Evolutionary conservation across 176 grass and related monocot species (phyloP).

Genomic region (Ananas comosus): DNA sequence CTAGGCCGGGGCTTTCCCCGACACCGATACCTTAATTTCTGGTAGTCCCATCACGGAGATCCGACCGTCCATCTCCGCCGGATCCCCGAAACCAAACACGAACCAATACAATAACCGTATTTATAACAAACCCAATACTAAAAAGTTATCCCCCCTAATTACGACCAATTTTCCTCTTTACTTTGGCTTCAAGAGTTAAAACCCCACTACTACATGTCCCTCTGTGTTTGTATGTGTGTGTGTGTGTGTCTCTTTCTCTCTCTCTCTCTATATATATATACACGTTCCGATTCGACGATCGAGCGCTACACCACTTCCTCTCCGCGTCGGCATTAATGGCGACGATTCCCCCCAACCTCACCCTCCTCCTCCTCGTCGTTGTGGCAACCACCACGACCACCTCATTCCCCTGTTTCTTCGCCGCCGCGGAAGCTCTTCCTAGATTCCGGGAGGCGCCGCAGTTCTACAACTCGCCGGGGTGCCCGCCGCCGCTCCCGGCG

Average conservation of each 20-base stretch:
- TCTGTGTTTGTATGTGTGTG: no score
- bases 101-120: not conserved
- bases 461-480: constrained; percentile 49
- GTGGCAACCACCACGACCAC: constrained; percentile 1
- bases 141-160: not conserved
- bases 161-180: not conserved
- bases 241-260: not conserved
- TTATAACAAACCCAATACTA: not conserved
- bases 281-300: not conserved
- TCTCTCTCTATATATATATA: not conserved
- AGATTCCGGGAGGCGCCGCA: constrained; percentile 49
- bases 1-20: no score
- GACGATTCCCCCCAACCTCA: not conserved
- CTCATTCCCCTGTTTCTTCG: not conserved
- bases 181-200: not conserved
- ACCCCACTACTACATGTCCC: not conserved
- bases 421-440: not conserved
- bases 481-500: constrained; percentile 22
- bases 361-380: not conserved
- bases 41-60: no score
- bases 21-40: no score
- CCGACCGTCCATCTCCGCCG: no score
- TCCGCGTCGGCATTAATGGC: constrained; percentile 12
- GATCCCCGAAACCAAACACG: no score
- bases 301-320: not conserved